Percentiles rank a stretch among this genome's conserved stretches.
These are phyloP conservation scores for Heliamphora exappendiculata DNA, from an alignment of 148 eudicot species.

Conservation along the genomic window DNA sequence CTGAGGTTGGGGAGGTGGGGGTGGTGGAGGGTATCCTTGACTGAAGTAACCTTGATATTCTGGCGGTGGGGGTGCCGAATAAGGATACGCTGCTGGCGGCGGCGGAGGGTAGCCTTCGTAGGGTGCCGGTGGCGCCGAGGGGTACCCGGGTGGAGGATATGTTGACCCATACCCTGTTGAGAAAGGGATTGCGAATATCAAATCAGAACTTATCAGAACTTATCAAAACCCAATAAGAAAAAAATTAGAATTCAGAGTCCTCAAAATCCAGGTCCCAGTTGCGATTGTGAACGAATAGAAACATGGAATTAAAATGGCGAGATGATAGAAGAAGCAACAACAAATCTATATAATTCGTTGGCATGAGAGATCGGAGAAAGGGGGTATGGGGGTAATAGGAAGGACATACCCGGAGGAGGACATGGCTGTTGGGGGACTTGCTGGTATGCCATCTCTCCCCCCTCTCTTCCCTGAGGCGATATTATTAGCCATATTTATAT, in stretches of 20 bases:
- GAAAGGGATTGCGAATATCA: neutral
- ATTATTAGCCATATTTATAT: too few relatives aligned
- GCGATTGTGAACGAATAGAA: neutral
- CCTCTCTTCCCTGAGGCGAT: too few relatives aligned
- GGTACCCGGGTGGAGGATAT: conserved; percentile 34
- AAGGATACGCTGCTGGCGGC: conserved; percentile 33
- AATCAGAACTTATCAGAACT: neutral
- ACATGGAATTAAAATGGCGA: neutral
- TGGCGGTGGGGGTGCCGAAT: conserved; percentile 24
- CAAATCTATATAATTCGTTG: neutral
- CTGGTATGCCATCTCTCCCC: conserved; percentile 16
- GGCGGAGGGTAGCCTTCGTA: conserved; percentile 31
- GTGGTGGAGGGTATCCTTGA: conserved; percentile 49
- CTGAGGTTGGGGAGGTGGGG: conserved; percentile 25
- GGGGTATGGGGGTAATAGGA: too few relatives aligned
- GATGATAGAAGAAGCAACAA: neutral
- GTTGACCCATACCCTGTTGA: conserved; percentile 29
- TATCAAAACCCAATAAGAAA: neutral
- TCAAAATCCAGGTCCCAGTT: neutral
- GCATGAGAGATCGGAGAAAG: neutral
- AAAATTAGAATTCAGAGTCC: neutral
- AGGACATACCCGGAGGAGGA: conserved; percentile 15
- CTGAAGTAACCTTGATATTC: conserved; percentile 61
- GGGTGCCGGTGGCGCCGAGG: conserved; percentile 37
- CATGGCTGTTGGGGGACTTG: conserved; percentile 11